Evolutionary conservation across 2,329 filamentous ascomycete species (phyloP), one percentile per base, ranked within the genome.

Genomic region (Arthrinium phaeospermum): DNA sequence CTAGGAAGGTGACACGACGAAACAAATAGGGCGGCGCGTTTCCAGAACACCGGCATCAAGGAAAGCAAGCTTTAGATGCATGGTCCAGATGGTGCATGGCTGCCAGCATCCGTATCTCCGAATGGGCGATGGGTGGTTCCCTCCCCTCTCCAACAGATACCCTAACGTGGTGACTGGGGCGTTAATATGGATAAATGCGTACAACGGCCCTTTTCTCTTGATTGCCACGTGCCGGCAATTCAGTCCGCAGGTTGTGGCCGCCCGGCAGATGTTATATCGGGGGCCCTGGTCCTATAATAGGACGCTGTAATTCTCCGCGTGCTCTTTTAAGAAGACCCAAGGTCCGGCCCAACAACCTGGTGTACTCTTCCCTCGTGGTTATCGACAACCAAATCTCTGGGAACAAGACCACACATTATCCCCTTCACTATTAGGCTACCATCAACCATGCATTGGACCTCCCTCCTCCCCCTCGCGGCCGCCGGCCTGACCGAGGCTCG

Each of bases 161-260:
- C 30, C 30, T 37, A 7, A 14, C 16, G 30, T 19, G 34, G 8
- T 41, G 57, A n/a, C 34, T 64, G 34, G 34, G 19, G n/a, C 22
- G 12, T 64, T 64, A 64, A 64, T 64, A 64, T 64, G 57, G 57
- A 64, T 64, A 64, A 64, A 64, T 64, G 10, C 10, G 8, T 2
- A 41, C 34, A 64, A 41, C 57, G 57, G 57, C 34, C 57, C 57
- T 64, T 64, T 10, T 64, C 19, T 30, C 1, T 41, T 34, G 13
- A 64, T 64, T 10, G 57, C 57, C 57, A 64, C 57, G 57, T 64
- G 57, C 57, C 57, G 57, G 57, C 57, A 64, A 64, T n/a, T 64
- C 57, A 37, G 19, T 34, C 57, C 34, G 22, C 57, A 64, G n/a
- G 3, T n/a, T 8, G n/a, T 64, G 19, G 16, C 34, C 41, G 57